A percentile compares a stretch with the other conserved stretches of the same genome.
phyloP scores from a whole-genome alignment of 306 rosid genomes.

The Malus sieversii region DNA sequence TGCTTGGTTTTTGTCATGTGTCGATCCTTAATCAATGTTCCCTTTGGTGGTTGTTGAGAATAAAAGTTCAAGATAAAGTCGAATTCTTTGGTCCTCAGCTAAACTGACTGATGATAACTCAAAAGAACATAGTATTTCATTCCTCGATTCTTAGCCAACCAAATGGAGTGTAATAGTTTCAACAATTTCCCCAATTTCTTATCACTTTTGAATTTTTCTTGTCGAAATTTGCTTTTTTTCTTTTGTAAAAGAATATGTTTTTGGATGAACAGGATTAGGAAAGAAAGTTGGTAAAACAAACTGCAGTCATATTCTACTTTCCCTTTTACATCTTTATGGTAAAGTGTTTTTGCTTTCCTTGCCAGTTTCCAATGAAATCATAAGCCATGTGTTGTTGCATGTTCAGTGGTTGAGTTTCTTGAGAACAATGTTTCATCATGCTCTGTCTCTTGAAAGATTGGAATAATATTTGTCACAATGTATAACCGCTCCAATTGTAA shows the following conservation, averaged over 20 bases:
- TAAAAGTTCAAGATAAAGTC: neutral
- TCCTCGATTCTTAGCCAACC: slow-evolving; percentile 9
- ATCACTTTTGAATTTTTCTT: neutral
- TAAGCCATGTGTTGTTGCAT: slow-evolving; percentile 14
- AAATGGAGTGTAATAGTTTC: neutral
- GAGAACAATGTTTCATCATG: slow-evolving; percentile 25
- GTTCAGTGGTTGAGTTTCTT: slow-evolving; percentile 19
- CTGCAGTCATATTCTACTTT: neutral
- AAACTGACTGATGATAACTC: neutral
- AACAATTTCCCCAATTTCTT: neutral
- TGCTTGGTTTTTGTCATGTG: neutral
- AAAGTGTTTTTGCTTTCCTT: slow-evolving; percentile 7
- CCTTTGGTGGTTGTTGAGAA: slow-evolving; percentile 1
- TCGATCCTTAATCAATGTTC: neutral
- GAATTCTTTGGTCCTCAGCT: neutral
- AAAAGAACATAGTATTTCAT: neutral
- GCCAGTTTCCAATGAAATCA: neutral
- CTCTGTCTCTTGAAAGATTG: slow-evolving; percentile 18
- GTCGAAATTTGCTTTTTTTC: too few relatives aligned
- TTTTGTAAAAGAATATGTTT: neutral
- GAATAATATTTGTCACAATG: slow-evolving; percentile 26
- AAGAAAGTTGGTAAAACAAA: neutral
- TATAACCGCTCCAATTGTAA: neutral
- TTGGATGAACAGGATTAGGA: neutral
- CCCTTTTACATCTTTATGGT: neutral